Evolutionary conservation across 2,329 filamentous ascomycete species (phyloP).

Genomic region (Cercospora sp.): DNA sequence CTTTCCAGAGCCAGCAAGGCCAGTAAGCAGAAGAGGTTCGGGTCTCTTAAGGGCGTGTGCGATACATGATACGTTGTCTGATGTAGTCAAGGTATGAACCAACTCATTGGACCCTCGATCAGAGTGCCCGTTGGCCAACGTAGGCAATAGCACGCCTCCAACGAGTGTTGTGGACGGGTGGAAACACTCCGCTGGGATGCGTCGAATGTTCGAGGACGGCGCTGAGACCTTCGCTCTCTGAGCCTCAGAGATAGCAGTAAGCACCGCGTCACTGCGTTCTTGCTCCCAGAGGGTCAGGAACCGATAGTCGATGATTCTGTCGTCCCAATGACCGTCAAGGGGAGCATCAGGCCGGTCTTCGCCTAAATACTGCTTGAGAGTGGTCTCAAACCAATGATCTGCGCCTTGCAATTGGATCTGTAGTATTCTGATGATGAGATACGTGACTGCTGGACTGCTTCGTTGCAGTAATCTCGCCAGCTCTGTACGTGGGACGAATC

Average conservation of each 20-base stretch:
- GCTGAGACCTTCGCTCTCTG: neutral
- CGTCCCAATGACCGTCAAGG: conserved; percentile 73
- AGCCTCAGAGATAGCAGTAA: neutral
- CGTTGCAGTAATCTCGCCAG: conserved; percentile 69
- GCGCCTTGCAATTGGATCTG: conserved; percentile 76
- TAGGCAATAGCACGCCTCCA: conserved; percentile 61
- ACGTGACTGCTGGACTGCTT: conserved; percentile 63
- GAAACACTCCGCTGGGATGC: conserved; percentile 24
- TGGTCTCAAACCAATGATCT: conserved; percentile 72
- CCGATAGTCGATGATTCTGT: conserved; percentile 71
- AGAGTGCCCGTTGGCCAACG: conserved; percentile 51
- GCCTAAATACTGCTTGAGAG: conserved; percentile 67
- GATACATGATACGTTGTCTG: conserved; percentile 68
- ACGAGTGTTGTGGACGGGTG: conserved; percentile 58
- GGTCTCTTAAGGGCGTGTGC: conserved; percentile 65
- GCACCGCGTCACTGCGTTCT: conserved; percentile 49
- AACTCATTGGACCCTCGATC: conserved; percentile 45
- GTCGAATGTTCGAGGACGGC: conserved; percentile 2
- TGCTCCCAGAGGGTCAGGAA: conserved; percentile 69
- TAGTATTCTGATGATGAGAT: conserved; percentile 78
- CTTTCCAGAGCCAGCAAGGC: conserved; percentile 84
- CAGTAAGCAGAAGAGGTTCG: conserved; percentile 77
- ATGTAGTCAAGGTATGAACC: conserved; percentile 71
- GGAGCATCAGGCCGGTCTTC: conserved; percentile 49
- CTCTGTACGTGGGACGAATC: conserved; percentile 63